Evolutionary conservation across 2,329 filamentous ascomycete species (phyloP).

Genomic region (Pseudogymnoascus sp.): DNA sequence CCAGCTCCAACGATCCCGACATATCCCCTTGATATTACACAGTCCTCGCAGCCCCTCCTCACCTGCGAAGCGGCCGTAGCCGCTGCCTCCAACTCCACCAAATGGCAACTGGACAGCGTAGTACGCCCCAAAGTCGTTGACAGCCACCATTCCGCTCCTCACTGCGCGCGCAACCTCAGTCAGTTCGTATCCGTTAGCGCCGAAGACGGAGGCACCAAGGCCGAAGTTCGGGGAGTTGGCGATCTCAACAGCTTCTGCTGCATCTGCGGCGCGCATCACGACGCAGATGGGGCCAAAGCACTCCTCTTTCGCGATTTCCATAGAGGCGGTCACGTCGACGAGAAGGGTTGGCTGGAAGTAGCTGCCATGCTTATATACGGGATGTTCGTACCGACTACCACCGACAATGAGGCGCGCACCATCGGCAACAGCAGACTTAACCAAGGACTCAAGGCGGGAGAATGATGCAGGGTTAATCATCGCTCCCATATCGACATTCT

Average conservation of each 20-base stretch:
- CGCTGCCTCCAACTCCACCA: conserved; percentile 71
- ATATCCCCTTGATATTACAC: conserved; percentile 84
- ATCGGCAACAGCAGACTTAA: conserved; percentile 66
- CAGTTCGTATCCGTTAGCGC: conserved; percentile 56
- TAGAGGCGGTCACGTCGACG: conserved; percentile 76
- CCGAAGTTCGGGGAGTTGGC: conserved; percentile 82
- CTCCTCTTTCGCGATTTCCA: conserved; percentile 84
- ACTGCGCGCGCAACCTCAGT: conserved; percentile 59
- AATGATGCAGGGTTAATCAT: conserved; percentile 79
- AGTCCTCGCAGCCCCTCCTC: conserved; percentile 78
- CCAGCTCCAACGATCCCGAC: conserved; percentile 62
- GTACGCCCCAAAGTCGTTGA: conserved; percentile 92
- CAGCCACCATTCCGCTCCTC: conserved; percentile 79
- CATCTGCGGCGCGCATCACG: conserved; percentile 64
- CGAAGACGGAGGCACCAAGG: conserved; percentile 84
- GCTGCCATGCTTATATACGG: conserved; percentile 67
- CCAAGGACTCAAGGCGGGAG: conserved; percentile 64
- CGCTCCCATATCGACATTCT: conserved; percentile 72
- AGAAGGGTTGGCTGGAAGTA: conserved; percentile 91
- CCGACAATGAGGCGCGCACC: conserved; percentile 79
- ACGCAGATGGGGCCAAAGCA: conserved; percentile 90
- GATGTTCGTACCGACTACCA: conserved; percentile 65
- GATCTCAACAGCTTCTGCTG: conserved; percentile 60
- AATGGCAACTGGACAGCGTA: conserved; percentile 95
- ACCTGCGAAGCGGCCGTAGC: conserved; percentile 88